phyloP scores from a whole-genome alignment of 2,329 filamentous ascomycete genomes.

The Verticillium nubilum region DNA sequence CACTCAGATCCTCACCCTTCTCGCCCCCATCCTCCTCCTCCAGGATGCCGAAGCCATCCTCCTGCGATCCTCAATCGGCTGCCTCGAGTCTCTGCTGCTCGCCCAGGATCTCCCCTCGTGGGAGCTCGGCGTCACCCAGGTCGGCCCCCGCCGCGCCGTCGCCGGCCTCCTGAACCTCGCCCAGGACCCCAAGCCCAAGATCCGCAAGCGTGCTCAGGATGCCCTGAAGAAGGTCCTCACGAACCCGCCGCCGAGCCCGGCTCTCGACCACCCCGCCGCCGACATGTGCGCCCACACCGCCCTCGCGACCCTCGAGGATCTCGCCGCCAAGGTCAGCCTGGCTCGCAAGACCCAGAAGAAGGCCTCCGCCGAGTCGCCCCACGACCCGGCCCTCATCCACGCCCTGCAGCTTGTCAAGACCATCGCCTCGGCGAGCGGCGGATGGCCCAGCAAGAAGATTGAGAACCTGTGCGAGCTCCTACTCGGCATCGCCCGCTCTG shows the following conservation, averaged over 20 bases:
- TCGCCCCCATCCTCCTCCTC: constrained; percentile 78
- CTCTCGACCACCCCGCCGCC: constrained; percentile 87
- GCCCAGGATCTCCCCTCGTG: constrained; percentile 85
- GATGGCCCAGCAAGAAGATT: constrained; percentile 96
- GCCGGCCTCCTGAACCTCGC: constrained; percentile 81
- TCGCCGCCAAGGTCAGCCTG: constrained; percentile 56
- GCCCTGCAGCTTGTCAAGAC: constrained; percentile 89
- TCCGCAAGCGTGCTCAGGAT: constrained; percentile 88
- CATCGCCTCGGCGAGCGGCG: constrained; percentile 77
- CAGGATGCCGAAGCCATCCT: constrained; percentile 82
- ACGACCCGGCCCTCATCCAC: constrained; percentile 85
- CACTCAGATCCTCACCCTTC: constrained; percentile 79
- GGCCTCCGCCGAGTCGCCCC: constrained; percentile 43
- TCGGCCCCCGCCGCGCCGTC: constrained; percentile 81
- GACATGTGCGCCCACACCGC: constrained; percentile 95
- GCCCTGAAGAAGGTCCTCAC: constrained; percentile 78
- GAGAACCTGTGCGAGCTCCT: constrained; percentile 86
- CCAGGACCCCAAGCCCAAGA: constrained; percentile 85
- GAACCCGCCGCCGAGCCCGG: constrained; percentile 83
- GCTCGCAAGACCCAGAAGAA: constrained; percentile 65
- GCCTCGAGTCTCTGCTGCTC: constrained; percentile 82
- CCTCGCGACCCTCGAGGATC: constrained; percentile 70
- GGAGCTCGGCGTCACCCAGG: constrained; percentile 77
- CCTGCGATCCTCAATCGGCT: constrained; percentile 82
- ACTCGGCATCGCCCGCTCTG: constrained; percentile 81